Evolutionary conservation across 805 yeast species (phyloP).

Genomic region (Yarrowia phangngaensis): DNA sequence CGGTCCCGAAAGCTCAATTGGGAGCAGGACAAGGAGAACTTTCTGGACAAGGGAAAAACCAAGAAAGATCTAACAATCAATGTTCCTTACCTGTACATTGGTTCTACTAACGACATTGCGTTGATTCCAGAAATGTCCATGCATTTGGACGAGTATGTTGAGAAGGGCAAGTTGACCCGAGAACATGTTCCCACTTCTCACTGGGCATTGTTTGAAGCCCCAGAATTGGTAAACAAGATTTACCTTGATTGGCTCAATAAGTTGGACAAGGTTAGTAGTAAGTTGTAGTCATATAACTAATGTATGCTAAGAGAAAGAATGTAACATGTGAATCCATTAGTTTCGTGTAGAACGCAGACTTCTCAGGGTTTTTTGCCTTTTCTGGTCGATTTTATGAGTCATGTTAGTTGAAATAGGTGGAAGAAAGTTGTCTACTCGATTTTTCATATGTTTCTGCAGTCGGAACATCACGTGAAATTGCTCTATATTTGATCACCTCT

Average conservation of each 20-base stretch:
- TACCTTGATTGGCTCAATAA: constrained; percentile 17
- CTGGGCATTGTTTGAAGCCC: constrained; percentile 25
- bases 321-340: too few relatives aligned
- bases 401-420: too few relatives aligned
- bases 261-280: constrained; percentile 20
- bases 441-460: too few relatives aligned
- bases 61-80: constrained; percentile 22
- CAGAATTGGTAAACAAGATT: constrained; percentile 18
- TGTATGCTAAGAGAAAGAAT: too few relatives aligned
- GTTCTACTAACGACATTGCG: constrained; percentile 26
- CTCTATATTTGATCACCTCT: too few relatives aligned
- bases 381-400: too few relatives aligned
- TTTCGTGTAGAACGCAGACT: too few relatives aligned
- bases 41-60: constrained; percentile 22
- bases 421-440: too few relatives aligned
- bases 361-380: too few relatives aligned
- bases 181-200: constrained; percentile 20
- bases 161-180: constrained; percentile 26
- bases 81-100: constrained; percentile 26
- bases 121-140: constrained; percentile 24
- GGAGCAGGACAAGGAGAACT: constrained; percentile 27
- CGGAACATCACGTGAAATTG: too few relatives aligned
- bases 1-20: constrained; percentile 26
- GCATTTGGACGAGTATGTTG: constrained; percentile 24
- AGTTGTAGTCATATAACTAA: constrained; percentile 6